Evolutionary conservation across 2,329 filamentous ascomycete genomes (phyloP), one percentile per base, ranked within the genome.

Genomic region (Penicillium psychrosexuale): DNA sequence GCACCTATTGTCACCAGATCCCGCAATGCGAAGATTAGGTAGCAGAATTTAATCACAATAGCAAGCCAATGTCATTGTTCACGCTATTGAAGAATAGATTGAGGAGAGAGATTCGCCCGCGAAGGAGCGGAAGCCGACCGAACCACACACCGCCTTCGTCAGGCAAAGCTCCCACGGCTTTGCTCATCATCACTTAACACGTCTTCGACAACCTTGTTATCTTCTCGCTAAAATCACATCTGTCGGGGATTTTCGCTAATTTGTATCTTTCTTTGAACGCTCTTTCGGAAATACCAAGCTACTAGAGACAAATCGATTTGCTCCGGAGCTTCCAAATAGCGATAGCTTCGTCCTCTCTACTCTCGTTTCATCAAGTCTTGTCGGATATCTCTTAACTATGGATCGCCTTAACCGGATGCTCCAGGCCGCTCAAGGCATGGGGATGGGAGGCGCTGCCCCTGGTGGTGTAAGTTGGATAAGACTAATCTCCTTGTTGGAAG

Each of bases 381-480:
- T 58, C 51, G 63, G 51, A 67, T 58, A 52, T 42, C 51, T 55
- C 58, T 58, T 47, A 51, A 80, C 62, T 56, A 97, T 97, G 93
- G 93, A 97, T 72, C 87, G 93, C 73, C 86, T 97, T 75, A 91
- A 90, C 78, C 86, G 89, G 73, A 88, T 97, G 85, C 83, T 97
- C 66, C 87, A 88, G 61, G 84, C 84, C 63, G 89, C 89, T 68
- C 82, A 84, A 69, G 79, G 80, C 72, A 84, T 82, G 77, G 77
- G 78, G 39, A 76, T 77, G 69, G 69, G 68, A 15, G 62, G 66
- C 24, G 65, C 61, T 53, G 69, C 70, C 49, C 69, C 72, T 37
- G 72, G 72, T 68, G 72, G 70, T 62, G 74, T 76, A 69, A 72
- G 73, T 71, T 51, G 31, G 17, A 37, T 44, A 42, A 37, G 40